Evolutionary conservation across 495 filamentous ascomycete species (phyloP), one percentile per base, ranked within the genome.

Genomic region (Penicillium paxilli): DNA sequence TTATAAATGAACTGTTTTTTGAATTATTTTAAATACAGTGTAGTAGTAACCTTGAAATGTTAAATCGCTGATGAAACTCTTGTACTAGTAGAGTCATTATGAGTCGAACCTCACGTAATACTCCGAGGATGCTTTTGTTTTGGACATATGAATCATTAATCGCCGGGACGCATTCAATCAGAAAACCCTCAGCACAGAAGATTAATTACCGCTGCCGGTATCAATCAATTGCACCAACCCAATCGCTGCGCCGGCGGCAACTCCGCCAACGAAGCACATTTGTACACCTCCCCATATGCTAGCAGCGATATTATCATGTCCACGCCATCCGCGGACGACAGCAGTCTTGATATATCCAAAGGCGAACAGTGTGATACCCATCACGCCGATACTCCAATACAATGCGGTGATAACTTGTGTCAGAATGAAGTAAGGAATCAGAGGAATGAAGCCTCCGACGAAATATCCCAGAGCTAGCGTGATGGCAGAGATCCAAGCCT

Each of bases 271-370:
- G 22, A 83, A 54, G 42, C 83, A 76, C 86, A 89, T 90, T 55
- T 87, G 78, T 9, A 84, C 52, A 3, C 85, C 86, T 5, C 74
- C 75, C 57, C 69, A 68, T 9, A 79, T 55, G 5, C 65, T 75
- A 40, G 71, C 73, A 47, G 70, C 22, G 35, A 81, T 56, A 47
- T 79, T 75, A 14, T 65, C 71, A 45, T 53, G 59, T 4, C 65
- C 66, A 44, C 46, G 54, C 74, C 65, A 78, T 49, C 68, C 73
- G 26, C 62, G 59, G 46, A 72, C 75, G 61, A 71, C 82, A 46
- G 60, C 82, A n/a, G 84, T 85, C 76, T 91, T 91, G 20, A 75
- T 75, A 49, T 87, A 87, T 2, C 89, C 88, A 66, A 92, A 92
- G 0, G 71, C 70, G 58, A 89, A 83, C 49, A 92, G 63, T 1